phyloP scores from a whole-genome alignment of 2,329 filamentous ascomycete genomes.

The Calonectria crousiana region DNA sequence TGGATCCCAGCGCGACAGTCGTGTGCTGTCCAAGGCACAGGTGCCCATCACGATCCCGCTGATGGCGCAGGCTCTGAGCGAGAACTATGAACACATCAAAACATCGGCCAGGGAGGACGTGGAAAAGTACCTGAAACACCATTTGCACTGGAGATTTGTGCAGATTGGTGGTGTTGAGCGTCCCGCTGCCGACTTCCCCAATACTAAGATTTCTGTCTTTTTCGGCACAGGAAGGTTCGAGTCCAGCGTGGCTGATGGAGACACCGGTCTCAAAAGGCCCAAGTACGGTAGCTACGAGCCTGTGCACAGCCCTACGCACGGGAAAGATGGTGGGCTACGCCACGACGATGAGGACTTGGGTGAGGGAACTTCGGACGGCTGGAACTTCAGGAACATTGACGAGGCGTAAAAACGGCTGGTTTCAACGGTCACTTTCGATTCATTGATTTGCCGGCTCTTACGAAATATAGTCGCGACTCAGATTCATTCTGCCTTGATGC shows the following conservation, averaged over 20 bases:
- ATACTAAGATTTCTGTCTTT: neutral
- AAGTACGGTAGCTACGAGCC: neutral
- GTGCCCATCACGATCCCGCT: slow-evolving; percentile 15
- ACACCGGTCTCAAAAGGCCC: neutral
- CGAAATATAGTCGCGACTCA: neutral
- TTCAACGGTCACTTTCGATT: neutral
- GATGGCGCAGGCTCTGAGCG: slow-evolving; percentile 1
- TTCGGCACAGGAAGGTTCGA: neutral
- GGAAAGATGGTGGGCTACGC: neutral
- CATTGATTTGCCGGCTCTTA: neutral
- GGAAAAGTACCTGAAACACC: neutral
- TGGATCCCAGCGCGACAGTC: neutral
- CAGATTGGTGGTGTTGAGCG: neutral
- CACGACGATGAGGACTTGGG: neutral
- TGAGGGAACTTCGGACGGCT: neutral
- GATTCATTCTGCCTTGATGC: neutral
- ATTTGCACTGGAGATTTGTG: neutral
- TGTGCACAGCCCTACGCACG: neutral
- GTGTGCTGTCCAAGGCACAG: slow-evolving; percentile 11
- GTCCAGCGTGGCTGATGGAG: slow-evolving; percentile 7
- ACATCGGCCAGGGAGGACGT: neutral
- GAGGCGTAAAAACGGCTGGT: neutral
- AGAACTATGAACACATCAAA: neutral
- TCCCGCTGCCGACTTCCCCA: neutral
- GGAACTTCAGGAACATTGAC: slow-evolving; percentile 8